Evolutionary conservation across 139 green algal genomes (phyloP).

Genomic region (Chlorella sp.): DNA sequence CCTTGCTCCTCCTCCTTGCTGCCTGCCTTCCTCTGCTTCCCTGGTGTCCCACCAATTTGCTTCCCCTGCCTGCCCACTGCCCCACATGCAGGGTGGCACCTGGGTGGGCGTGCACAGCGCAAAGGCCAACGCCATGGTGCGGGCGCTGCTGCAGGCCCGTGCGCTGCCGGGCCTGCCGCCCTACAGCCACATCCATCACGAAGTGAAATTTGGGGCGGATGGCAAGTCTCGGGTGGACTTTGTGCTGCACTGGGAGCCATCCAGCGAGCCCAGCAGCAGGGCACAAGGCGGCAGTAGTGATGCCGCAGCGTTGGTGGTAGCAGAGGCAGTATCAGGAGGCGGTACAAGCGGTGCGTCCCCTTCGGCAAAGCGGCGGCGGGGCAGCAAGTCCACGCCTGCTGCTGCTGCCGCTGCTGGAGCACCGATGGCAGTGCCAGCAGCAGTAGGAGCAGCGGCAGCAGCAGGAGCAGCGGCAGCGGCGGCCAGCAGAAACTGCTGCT

Average conservation of each 20-base stretch:
- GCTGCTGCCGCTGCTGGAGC: background rate
- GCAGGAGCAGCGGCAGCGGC: background rate
- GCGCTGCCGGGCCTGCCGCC: slow-evolving; percentile 47
- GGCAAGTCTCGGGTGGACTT: slow-evolving; percentile 50
- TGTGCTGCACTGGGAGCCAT: slow-evolving; percentile 21
- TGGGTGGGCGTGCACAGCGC: slow-evolving; percentile 68
- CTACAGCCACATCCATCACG: slow-evolving; percentile 43
- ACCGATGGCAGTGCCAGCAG: background rate
- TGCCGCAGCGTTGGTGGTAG: background rate
- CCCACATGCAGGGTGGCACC: background rate
- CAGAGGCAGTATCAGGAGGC: background rate
- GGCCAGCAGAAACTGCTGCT: background rate
- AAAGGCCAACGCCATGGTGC: slow-evolving; percentile 72
- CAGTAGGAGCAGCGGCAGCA: background rate
- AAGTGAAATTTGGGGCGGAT: slow-evolving; percentile 57
- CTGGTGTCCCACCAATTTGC: no score
- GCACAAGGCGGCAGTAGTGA: background rate
- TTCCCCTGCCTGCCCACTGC: no score
- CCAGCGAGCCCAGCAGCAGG: background rate
- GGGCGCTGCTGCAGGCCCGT: slow-evolving; percentile 32
- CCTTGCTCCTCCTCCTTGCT: no score
- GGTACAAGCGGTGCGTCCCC: no score
- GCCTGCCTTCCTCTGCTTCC: no score
- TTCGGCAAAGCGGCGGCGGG: background rate
- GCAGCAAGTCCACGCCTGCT: background rate